phyloP scores from a whole-genome alignment of 305 asterid species.

The Solanum hybrid region DNA sequence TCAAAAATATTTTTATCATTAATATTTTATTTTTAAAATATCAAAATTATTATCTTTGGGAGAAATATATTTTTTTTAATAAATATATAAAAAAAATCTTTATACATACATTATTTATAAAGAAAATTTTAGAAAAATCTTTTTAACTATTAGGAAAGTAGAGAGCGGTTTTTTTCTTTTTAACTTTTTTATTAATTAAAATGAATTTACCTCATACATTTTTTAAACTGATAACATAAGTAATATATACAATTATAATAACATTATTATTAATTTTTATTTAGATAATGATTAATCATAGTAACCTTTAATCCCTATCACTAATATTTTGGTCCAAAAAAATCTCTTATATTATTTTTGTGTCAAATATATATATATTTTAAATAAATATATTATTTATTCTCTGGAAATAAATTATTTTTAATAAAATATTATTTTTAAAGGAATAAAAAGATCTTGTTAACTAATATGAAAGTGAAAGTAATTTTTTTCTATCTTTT shows the following conservation, averaged over 20 bases:
- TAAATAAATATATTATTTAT: no score
- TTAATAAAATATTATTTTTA: no score
- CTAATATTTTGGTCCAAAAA: no score
- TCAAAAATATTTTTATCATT: neutral
- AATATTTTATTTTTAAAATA: neutral
- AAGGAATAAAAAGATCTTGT: neutral
- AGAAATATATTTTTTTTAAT: no score
- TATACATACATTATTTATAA: neutral
- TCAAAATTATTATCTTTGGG: neutral
- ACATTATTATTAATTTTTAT: no score
- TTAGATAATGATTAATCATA: neutral
- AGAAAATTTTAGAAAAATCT: neutral
- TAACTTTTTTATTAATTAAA: no score
- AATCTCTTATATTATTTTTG: neutral
- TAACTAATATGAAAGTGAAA: neutral
- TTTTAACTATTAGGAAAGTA: no score
- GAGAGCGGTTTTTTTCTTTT: neutral
- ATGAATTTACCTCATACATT: neutral
- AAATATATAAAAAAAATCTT: no score
- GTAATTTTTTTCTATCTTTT: no score
- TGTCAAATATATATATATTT: neutral
- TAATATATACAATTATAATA: no score
- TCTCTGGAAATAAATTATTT: no score
- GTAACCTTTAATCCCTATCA: neutral
- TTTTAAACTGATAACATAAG: neutral